These are phyloP conservation scores for Vachellia collinsii DNA, from an alignment of 306 rosid species.

Conservation along the genomic window DNA sequence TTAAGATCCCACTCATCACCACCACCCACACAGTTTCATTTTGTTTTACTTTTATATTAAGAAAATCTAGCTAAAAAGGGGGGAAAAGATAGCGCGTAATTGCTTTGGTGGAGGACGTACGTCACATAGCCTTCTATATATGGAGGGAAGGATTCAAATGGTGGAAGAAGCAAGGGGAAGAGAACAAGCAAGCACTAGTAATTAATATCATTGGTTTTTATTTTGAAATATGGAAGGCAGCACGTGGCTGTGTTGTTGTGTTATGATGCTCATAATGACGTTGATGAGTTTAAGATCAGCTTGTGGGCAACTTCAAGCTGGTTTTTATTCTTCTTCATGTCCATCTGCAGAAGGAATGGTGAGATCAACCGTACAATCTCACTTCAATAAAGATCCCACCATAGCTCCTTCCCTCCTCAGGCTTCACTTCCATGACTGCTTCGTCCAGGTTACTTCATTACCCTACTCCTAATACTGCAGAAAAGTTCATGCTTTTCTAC, in stretches of 20 bases:
- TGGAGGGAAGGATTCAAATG: not conserved
- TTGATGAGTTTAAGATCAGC: conserved; percentile 39
- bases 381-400: conserved; percentile 57
- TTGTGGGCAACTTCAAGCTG: conserved; percentile 54
- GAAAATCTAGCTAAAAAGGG: too few species aligned
- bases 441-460: conserved; percentile 41
- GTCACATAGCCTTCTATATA: not conserved
- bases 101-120: not conserved
- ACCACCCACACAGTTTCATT: too few species aligned
- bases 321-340: conserved; percentile 72
- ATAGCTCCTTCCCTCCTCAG: conserved; percentile 65
- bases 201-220: not conserved
- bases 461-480: too few species aligned
- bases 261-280: conserved; percentile 40
- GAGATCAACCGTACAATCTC: conserved; percentile 63
- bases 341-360: conserved; percentile 64
- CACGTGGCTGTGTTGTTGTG: conserved; percentile 24
- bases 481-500: too few species aligned
- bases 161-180: not conserved
- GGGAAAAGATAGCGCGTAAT: too few species aligned
- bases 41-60: too few species aligned
- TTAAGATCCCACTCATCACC: not conserved
- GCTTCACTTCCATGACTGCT: conserved; percentile 72
- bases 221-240: conserved; percentile 38
- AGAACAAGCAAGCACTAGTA: not conserved